These are phyloP conservation scores for Lipomyces yamadae DNA, from an alignment of 805 yeast species.

Conservation along the genomic window DNA sequence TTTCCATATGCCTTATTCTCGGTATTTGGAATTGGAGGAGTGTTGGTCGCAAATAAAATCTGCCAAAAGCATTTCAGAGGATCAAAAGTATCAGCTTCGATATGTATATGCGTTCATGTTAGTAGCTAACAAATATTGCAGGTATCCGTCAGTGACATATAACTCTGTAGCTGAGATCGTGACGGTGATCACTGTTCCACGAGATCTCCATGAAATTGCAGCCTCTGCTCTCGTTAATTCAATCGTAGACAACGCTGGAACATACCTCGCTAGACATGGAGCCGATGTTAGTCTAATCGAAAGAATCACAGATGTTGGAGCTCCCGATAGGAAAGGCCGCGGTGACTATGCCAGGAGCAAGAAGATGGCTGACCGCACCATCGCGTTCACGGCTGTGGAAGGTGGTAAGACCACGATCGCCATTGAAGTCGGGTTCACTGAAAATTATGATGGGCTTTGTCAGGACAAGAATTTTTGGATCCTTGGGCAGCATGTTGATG, in stretches of 20 bases:
- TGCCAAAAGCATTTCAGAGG: slow-evolving; percentile 1
- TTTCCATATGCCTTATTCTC: background rate
- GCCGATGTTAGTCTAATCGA: background rate
- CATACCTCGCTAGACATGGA: background rate
- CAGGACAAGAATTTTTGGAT: background rate
- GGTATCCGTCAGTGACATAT: background rate
- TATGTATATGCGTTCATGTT: background rate
- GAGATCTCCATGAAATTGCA: background rate
- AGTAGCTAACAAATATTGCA: background rate
- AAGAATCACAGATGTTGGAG: background rate
- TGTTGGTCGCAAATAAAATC: background rate
- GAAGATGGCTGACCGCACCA: background rate
- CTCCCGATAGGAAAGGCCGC: background rate
- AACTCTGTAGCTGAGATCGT: background rate
- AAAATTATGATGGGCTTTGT: background rate
- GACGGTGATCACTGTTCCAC: background rate
- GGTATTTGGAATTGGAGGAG: background rate
- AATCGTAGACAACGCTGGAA: background rate
- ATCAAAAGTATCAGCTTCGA: slow-evolving; percentile 1
- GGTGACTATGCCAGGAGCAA: background rate
- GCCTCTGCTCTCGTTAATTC: background rate
- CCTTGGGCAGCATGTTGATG: background rate
- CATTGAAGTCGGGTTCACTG: background rate
- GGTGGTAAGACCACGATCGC: background rate
- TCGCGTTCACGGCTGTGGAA: background rate